A percentile compares a stretch with the other conserved stretches of the same genome.
These are phyloP conservation scores for Hippophae gyantsensis DNA, from an alignment of 306 rosid species.

Conservation along the genomic window DNA sequence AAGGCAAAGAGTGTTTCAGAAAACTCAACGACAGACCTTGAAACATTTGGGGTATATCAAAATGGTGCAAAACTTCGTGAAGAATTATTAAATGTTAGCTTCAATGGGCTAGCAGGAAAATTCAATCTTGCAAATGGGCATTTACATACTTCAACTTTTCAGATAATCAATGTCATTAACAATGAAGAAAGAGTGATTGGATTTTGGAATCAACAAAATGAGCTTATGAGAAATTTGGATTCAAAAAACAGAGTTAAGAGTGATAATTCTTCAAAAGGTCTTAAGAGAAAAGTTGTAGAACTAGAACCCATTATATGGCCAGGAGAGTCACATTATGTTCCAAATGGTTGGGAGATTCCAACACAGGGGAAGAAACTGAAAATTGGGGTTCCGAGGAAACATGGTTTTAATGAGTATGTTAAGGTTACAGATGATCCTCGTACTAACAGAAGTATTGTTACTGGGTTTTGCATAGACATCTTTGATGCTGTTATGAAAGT, in stretches of 20 bases:
- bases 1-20: slow-evolving; percentile 7
- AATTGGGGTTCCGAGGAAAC: slow-evolving; percentile 39
- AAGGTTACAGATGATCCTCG: slow-evolving; percentile 12
- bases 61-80: slow-evolving; percentile 30
- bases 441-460: slow-evolving; percentile 16
- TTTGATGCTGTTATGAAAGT: slow-evolving; percentile 33
- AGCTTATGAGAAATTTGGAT: slow-evolving; percentile 16
- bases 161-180: slow-evolving; percentile 31
- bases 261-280: slow-evolving; percentile 9
- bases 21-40: slow-evolving; percentile 20
- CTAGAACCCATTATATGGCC: slow-evolving; percentile 34
- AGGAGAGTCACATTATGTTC: slow-evolving; percentile 12
- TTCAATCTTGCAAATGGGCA: slow-evolving; percentile 14
- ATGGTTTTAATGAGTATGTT: slow-evolving; percentile 33
- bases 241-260: not conserved
- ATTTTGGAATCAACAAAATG: slow-evolving; percentile 36
- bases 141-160: slow-evolving; percentile 6
- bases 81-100: slow-evolving; percentile 16
- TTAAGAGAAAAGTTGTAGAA: not conserved
- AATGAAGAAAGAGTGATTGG: slow-evolving; percentile 28
- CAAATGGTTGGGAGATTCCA: slow-evolving; percentile 38
- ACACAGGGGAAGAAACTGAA: slow-evolving; percentile 20
- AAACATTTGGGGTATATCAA: slow-evolving; percentile 19
- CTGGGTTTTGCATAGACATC: slow-evolving; percentile 43
- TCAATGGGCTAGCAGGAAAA: slow-evolving; percentile 21